phyloP scores from a whole-genome alignment of 192 early-diverging fungal species.

The Spizellomyces sp. region DNA sequence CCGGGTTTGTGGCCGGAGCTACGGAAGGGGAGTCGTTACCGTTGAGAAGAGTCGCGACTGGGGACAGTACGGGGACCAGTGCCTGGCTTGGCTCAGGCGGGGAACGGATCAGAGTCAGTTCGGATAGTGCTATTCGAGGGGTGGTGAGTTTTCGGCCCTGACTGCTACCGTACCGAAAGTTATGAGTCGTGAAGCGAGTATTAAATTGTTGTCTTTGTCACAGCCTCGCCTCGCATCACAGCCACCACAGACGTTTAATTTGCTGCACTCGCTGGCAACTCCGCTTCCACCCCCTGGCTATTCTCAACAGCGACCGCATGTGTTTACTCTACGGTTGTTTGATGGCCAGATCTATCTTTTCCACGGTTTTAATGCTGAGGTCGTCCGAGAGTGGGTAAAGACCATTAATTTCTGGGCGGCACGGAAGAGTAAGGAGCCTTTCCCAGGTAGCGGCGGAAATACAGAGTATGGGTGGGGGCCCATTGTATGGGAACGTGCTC shows the following conservation, averaged over 20 bases:
- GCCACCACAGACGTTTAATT: slow-evolving; percentile 34
- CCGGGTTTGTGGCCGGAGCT: slow-evolving; percentile 23
- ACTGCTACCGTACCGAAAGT: no score
- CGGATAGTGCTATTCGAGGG: not conserved
- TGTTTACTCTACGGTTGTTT: slow-evolving; percentile 82
- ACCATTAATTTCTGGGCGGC: slow-evolving; percentile 97
- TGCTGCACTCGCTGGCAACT: slow-evolving; percentile 85
- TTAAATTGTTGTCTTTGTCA: not conserved
- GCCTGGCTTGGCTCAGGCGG: not conserved
- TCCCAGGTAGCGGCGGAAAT: slow-evolving; percentile 84
- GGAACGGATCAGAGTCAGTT: not conserved
- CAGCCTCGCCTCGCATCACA: not conserved
- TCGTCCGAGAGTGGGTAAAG: slow-evolving; percentile 80
- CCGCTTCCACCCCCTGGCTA: slow-evolving; percentile 85
- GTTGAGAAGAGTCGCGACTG: no score
- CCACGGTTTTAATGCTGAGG: slow-evolving; percentile 71
- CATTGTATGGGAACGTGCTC: slow-evolving; percentile 32
- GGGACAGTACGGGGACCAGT: not conserved
- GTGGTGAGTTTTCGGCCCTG: not conserved
- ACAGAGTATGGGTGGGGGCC: slow-evolving; percentile 93
- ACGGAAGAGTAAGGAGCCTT: slow-evolving; percentile 84
- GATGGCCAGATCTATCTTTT: slow-evolving; percentile 90
- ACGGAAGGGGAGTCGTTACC: no score
- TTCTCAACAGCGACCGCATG: slow-evolving; percentile 70
- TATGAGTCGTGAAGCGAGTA: no score